Percentiles rank a stretch among this genome's conserved stretches.
phyloP scores from a whole-genome alignment of 2,329 filamentous ascomycete species.

The Pseudovirgaria hyperparasitica region DNA sequence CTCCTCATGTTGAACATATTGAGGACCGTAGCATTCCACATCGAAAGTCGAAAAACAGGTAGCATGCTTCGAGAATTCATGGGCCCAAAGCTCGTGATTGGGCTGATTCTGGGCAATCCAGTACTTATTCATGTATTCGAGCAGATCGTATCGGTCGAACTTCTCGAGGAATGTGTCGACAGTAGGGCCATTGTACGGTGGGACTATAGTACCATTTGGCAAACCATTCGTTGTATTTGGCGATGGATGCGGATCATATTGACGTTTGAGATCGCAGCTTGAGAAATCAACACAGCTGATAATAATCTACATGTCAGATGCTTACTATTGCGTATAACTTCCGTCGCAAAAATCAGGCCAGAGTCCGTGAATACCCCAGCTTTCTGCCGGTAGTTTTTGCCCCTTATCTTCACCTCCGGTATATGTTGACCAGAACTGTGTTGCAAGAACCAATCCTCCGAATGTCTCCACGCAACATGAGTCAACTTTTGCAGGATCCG shows the following conservation, averaged over 20 bases:
- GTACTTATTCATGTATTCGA: conserved; percentile 53
- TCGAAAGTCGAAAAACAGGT: conserved; percentile 58
- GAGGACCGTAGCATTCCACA: conserved; percentile 49
- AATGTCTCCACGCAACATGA: conserved; percentile 54
- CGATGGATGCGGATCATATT: conserved; percentile 49
- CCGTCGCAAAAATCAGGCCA: conserved; percentile 30
- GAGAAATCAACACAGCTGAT: too few species aligned
- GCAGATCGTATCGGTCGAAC: conserved; percentile 46
- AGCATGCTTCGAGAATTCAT: conserved; percentile 56
- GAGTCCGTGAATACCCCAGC: conserved; percentile 49
- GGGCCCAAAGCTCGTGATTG: conserved; percentile 50
- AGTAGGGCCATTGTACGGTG: conserved; percentile 43
- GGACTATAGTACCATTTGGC: conserved; percentile 39
- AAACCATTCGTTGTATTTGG: conserved; percentile 52
- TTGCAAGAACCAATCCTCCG: conserved; percentile 48
- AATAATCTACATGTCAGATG: conserved; percentile 8
- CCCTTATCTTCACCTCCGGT: conserved; percentile 46
- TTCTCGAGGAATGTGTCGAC: conserved; percentile 47
- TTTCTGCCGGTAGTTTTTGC: conserved; percentile 44
- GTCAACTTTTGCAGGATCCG: conserved; percentile 32
- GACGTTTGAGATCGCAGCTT: conserved; percentile 51
- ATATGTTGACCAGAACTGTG: conserved; percentile 53
- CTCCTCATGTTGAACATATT: conserved; percentile 43
- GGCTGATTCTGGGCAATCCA: conserved; percentile 47
- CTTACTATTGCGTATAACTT: conserved; percentile 8